Base-by-base conservation (phyloP, 371 early-diverging fungal genomes). In the Mortierella sp. region DNA sequence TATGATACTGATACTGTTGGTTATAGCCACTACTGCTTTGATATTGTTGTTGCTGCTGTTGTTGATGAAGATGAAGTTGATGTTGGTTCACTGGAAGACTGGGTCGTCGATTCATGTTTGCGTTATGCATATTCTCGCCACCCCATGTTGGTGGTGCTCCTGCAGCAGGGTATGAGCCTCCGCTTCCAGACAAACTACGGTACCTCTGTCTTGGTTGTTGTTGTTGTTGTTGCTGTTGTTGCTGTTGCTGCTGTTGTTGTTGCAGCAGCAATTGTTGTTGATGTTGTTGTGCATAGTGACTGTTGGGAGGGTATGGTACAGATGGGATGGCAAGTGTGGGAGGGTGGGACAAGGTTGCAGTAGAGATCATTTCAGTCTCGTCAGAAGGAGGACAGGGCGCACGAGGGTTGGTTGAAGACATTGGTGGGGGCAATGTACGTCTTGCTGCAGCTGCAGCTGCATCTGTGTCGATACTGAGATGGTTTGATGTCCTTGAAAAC, bases 341-440 rank as follows among this genome's bases (percentile, higher is more conserved):
- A 47, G 81, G 76, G 37, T 80, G 76, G 40, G 81, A 80, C 3
- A 80, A 24, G 11, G 57, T 80, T 1, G 81, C 70, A 0, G 75
- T 80, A 20, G 81, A 71, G 18, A 75, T 72, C 70, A 72, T 68
- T 26, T 75, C 75, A 20, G 61, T 69, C 67, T 69, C 65, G 12
- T 75, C 72, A 22, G 66, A 66, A 3, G 65, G 66, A 40, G 80
- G 75, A 45, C 72, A 80, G 0, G 72, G 72, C 18, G 57, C 37
- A 5, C 52, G 32, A 0, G 79, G 67, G 14, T 55, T 32, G 1
- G 72, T 55, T 18, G 80, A 75, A 22, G 75, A 72, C 80, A 80
- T 61, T 32, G 80, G 80, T 3, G 80, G 75, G 1, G 80, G 80
- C 10, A 80, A 57, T 1, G 60, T 70, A 6, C 70, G 68, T 40